phyloP scores from a whole-genome alignment of 129 eudicot species.

The Tagetes erecta region DNA sequence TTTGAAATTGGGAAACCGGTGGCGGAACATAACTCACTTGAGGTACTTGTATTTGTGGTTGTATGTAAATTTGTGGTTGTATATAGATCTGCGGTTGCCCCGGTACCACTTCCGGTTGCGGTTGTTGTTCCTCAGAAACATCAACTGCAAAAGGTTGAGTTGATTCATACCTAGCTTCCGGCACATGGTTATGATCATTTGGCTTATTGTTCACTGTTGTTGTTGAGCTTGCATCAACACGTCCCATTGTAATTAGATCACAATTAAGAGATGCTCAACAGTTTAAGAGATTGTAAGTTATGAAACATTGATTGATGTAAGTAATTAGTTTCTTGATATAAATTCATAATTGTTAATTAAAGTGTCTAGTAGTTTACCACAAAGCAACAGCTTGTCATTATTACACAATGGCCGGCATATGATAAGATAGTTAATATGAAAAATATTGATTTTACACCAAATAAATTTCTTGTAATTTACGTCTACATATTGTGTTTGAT shows the following conservation, averaged over 20 bases:
- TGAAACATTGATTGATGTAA: background rate
- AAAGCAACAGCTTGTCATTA: background rate
- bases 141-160: background rate
- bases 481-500: no score
- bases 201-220: background rate
- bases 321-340: background rate
- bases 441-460: no score
- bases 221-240: background rate
- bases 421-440: background rate
- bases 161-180: background rate
- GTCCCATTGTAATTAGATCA: slow-evolving; percentile 21
- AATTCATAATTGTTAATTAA: background rate
- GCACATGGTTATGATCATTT: background rate
- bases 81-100: slow-evolving; percentile 5
- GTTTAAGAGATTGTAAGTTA: background rate
- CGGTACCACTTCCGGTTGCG: background rate
- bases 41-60: slow-evolving; percentile 9
- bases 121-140: slow-evolving; percentile 16
- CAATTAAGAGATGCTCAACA: background rate
- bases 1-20: background rate
- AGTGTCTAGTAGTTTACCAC: no score
- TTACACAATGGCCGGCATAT: slow-evolving; percentile 21
- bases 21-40: background rate
- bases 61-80: slow-evolving; percentile 17
- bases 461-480: no score